phyloP scores from a whole-genome alignment of 345 rosid genomes.

The Aquilaria yunnanensis region DNA sequence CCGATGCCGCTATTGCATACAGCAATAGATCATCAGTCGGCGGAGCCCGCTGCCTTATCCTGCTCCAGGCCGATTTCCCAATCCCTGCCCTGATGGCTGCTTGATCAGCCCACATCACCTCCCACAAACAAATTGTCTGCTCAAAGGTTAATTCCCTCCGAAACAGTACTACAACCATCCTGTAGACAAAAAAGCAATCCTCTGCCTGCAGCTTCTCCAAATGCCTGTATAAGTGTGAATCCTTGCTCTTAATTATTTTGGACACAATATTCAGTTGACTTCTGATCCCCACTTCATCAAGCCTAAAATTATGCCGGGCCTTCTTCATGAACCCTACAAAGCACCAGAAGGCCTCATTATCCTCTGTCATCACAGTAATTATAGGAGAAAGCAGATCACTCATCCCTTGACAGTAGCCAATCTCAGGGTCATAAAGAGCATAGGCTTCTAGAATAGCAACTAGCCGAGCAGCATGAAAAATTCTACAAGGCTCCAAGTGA shows the following conservation, averaged over 20 bases:
- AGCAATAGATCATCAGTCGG: conserved; percentile 89
- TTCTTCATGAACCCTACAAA: conserved; percentile 93
- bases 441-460: conserved; percentile 97
- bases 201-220: conserved; percentile 86
- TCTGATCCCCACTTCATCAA: conserved; percentile 87
- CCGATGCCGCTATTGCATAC: conserved; percentile 85
- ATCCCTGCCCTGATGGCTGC: conserved; percentile 87
- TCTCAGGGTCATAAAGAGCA: conserved; percentile 80
- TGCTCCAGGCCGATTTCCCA: conserved; percentile 83
- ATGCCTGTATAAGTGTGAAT: conserved; percentile 82
- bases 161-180: conserved; percentile 95
- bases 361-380: conserved; percentile 64
- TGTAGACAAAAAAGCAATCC: conserved; percentile 95
- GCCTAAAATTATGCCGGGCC: conserved; percentile 91
- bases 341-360: conserved; percentile 96
- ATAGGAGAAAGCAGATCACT: conserved; percentile 95
- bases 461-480: conserved; percentile 90
- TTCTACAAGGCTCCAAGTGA: conserved; percentile 66
- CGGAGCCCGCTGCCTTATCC: conserved; percentile 73
- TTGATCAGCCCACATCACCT: conserved; percentile 99
- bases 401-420: conserved; percentile 99
- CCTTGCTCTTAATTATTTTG: conserved; percentile 79
- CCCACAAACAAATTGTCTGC: conserved; percentile 88
- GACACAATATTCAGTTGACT: conserved; percentile 83
- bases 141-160: conserved; percentile 85